These are phyloP conservation scores for Ettlia oleoabundans DNA, from an alignment of 139 green algal species.

Conservation along the genomic window DNA sequence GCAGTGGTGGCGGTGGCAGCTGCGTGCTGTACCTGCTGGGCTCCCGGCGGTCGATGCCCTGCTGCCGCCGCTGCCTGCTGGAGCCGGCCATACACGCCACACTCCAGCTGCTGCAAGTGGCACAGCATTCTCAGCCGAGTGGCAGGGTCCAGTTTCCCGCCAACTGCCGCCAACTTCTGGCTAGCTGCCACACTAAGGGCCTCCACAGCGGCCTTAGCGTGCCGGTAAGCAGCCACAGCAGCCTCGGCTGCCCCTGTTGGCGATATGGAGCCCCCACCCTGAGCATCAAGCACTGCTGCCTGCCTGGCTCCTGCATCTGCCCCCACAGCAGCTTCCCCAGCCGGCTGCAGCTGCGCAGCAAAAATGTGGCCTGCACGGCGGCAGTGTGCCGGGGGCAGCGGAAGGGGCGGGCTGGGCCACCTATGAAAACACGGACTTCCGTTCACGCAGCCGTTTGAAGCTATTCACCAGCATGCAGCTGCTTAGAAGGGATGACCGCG, in stretches of 20 bases:
- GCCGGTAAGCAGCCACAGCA: neutral
- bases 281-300: neutral
- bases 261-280: neutral
- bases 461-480: neutral
- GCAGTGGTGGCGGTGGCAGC: neutral
- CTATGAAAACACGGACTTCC: neutral
- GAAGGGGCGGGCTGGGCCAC: neutral
- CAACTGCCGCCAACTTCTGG: neutral
- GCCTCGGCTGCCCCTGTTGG: neutral
- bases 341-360: slow-evolving; percentile 5
- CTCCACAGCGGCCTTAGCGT: neutral
- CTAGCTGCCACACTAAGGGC: neutral
- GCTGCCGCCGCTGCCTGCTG: neutral
- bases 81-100: neutral
- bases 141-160: neutral
- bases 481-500: too few relatives aligned
- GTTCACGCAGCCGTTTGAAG: neutral
- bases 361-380: slow-evolving; percentile 35
- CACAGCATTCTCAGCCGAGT: neutral
- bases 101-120: slow-evolving; percentile 18
- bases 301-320: neutral
- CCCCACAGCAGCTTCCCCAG: too few relatives aligned
- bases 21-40: neutral
- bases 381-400: neutral
- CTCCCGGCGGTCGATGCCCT: too few relatives aligned